A percentile compares a stretch with the other conserved stretches of the same genome.
phyloP scores from a whole-genome alignment of 2,329 filamentous ascomycete genomes.

The Pseudocercospora macadamiae region DNA sequence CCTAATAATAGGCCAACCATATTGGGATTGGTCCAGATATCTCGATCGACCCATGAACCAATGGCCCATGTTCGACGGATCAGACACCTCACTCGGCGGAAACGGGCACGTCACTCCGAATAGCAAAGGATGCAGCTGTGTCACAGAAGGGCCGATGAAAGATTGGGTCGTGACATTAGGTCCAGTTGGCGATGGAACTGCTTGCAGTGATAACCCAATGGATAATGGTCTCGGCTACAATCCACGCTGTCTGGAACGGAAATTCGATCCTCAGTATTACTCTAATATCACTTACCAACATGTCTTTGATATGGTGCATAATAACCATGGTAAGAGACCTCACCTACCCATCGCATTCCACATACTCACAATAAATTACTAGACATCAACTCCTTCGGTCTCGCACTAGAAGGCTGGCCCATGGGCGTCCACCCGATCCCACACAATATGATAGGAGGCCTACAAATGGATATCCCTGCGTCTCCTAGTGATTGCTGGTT shows the following conservation, averaged over 20 bases:
- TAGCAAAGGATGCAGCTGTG: slow-evolving; percentile 59
- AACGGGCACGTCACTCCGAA: slow-evolving; percentile 26
- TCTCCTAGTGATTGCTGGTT: slow-evolving; percentile 53
- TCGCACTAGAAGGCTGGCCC: slow-evolving; percentile 16
- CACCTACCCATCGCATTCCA: not conserved
- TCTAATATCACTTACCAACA: slow-evolving; percentile 13
- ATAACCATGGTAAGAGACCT: slow-evolving; percentile 1
- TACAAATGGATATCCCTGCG: slow-evolving; percentile 47
- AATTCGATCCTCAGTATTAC: slow-evolving; percentile 8
- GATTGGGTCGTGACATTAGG: slow-evolving; percentile 52
- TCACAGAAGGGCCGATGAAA: slow-evolving; percentile 55
- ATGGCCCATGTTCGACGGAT: slow-evolving; percentile 60
- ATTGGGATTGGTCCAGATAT: slow-evolving; percentile 58
- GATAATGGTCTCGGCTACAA: slow-evolving; percentile 38
- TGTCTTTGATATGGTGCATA: slow-evolving; percentile 8
- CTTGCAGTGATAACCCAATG: slow-evolving; percentile 31
- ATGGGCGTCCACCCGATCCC: slow-evolving; percentile 14
- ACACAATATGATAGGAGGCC: slow-evolving; percentile 43
- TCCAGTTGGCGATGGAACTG: slow-evolving; percentile 45
- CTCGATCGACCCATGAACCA: slow-evolving; percentile 42
- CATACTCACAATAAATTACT: not conserved
- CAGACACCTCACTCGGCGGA: slow-evolving; percentile 44
- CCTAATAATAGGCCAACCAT: slow-evolving; percentile 47
- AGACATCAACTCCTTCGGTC: slow-evolving; percentile 14
- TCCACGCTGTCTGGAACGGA: slow-evolving; percentile 39